These are phyloP conservation scores for Graphiopsis chlorocephala DNA, from an alignment of 2,329 filamentous ascomycete genomes.

Conservation along the genomic window DNA sequence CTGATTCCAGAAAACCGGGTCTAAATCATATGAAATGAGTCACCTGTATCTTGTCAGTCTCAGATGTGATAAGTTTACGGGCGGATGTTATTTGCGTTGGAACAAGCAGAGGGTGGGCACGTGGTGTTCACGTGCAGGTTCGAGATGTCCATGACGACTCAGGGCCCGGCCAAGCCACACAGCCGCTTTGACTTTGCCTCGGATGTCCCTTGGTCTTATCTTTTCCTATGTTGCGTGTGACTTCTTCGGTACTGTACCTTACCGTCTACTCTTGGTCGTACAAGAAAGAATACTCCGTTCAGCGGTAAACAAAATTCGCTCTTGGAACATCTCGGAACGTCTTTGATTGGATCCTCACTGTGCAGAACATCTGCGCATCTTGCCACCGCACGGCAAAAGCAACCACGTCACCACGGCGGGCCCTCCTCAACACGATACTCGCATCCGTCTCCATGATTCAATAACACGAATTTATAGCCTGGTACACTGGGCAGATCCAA, in stretches of 20 bases:
- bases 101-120: no score
- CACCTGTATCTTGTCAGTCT: no score
- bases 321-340: not conserved
- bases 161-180: not conserved
- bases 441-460: slow-evolving; percentile 20
- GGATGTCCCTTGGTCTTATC: not conserved
- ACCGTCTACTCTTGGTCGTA: not conserved
- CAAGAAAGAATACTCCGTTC: not conserved
- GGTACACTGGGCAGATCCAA: not conserved
- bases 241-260: no score
- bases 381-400: not conserved
- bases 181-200: not conserved
- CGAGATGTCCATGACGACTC: no score
- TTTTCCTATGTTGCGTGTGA: not conserved
- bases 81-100: no score
- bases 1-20: no score
- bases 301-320: not conserved
- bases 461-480: slow-evolving; percentile 26
- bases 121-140: no score
- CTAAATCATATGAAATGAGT: no score
- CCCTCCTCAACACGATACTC: not conserved
- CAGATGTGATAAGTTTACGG: no score
- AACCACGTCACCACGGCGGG: slow-evolving; percentile 3
- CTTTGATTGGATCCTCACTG: not conserved
- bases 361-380: not conserved